These are phyloP conservation scores for Neurospora sp. DNA, from an alignment of 495 filamentous ascomycete genomes.

Conservation along the genomic window DNA sequence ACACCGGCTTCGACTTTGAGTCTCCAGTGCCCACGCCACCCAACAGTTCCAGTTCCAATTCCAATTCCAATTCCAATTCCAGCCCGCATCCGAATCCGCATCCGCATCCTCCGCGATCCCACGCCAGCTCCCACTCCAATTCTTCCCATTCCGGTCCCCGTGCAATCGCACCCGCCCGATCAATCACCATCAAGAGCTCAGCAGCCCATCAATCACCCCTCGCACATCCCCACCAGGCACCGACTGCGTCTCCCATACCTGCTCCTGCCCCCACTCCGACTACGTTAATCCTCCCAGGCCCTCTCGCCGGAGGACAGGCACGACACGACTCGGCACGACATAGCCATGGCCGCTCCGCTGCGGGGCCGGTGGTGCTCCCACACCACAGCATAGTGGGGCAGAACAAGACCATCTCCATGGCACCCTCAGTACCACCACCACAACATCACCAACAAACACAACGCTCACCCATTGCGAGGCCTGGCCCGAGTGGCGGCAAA, in stretches of 20 bases:
- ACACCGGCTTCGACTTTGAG: constrained; percentile 4
- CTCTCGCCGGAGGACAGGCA: background rate
- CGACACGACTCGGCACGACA: background rate
- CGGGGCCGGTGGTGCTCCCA: constrained; percentile 6
- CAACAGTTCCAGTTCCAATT: background rate
- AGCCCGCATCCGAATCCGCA: background rate
- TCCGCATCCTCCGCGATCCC: background rate
- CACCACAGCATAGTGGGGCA: constrained; percentile 14
- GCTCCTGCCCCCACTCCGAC: background rate
- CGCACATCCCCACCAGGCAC: background rate
- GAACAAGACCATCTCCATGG: constrained; percentile 14
- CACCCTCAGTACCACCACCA: constrained; percentile 11
- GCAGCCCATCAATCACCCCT: background rate
- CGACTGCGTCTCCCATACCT: background rate
- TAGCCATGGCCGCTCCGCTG: background rate
- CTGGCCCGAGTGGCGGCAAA: background rate
- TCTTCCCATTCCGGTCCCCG: background rate
- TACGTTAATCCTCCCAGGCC: background rate
- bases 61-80: constrained; percentile 1
- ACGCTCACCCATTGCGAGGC: constrained; percentile 10
- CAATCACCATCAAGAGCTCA: background rate
- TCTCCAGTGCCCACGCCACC: background rate
- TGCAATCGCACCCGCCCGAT: background rate
- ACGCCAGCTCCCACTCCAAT: background rate
- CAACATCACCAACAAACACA: constrained; percentile 8